Evolutionary conservation across 2,329 filamentous ascomycete genomes (phyloP).

Genomic region (Laburnicola sp.): DNA sequence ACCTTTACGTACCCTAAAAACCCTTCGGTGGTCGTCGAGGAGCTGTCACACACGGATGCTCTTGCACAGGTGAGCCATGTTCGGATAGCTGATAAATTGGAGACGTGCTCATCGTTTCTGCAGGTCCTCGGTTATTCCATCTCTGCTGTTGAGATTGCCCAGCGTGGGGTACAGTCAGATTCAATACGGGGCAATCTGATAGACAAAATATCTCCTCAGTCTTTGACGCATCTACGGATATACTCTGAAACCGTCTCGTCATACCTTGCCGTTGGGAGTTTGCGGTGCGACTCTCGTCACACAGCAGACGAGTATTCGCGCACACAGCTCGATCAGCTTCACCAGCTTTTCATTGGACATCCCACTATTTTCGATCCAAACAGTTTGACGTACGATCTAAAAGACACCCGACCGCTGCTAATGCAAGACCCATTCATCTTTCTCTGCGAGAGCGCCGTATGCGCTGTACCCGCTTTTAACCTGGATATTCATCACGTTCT

Average conservation of each 20-base stretch:
- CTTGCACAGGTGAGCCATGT: constrained; percentile 2
- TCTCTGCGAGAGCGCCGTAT: constrained; percentile 75
- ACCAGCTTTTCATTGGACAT: constrained; percentile 70
- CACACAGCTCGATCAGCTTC: constrained; percentile 70
- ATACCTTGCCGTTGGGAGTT: constrained; percentile 75
- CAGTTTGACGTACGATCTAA: constrained; percentile 49
- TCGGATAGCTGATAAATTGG: no score
- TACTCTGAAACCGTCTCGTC: constrained; percentile 85
- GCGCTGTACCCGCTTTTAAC: constrained; percentile 66
- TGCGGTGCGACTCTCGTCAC: constrained; percentile 64
- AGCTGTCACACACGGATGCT: constrained; percentile 24
- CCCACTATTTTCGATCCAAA: constrained; percentile 46
- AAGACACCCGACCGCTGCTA: constrained; percentile 58
- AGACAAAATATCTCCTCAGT: constrained; percentile 81
- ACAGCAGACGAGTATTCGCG: constrained; percentile 70
- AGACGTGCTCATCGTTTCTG: constrained; percentile 62
- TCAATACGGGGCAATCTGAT: constrained; percentile 71
- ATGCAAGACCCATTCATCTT: constrained; percentile 76
- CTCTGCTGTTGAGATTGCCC: constrained; percentile 85
- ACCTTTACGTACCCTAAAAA: constrained; percentile 51
- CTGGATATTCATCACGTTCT: constrained; percentile 79
- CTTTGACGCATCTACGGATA: constrained; percentile 82
- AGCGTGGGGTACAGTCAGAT: constrained; percentile 78
- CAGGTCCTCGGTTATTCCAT: constrained; percentile 80
- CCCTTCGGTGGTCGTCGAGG: constrained; percentile 46